Percentiles rank a stretch among this genome's conserved stretches.
phyloP scores from a whole-genome alignment of 352 stramenopile genomes.

The Globisporangium cylindrosporum region DNA sequence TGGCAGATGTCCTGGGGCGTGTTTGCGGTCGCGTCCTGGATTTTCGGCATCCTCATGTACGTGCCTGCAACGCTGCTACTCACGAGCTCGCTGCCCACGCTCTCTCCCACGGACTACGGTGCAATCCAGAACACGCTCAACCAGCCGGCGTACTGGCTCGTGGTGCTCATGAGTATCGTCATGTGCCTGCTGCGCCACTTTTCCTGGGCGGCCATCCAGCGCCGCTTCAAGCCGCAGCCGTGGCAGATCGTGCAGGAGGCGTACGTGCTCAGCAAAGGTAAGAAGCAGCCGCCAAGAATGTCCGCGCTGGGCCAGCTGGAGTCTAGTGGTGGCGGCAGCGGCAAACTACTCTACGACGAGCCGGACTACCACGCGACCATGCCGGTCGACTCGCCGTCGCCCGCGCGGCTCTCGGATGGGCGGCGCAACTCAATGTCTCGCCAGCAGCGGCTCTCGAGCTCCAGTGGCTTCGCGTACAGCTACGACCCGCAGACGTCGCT shows the following conservation, averaged over 20 bases:
- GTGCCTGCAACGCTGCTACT: slow-evolving; percentile 57
- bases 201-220: slow-evolving; percentile 67
- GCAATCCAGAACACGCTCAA: slow-evolving; percentile 73
- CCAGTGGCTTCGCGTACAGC: slow-evolving; percentile 79
- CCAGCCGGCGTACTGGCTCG: slow-evolving; percentile 67
- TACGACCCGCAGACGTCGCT: slow-evolving; percentile 76
- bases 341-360: slow-evolving; percentile 1
- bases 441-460: slow-evolving; percentile 58
- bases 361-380: neutral
- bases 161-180: slow-evolving; percentile 52
- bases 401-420: slow-evolving; percentile 4
- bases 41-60: slow-evolving; percentile 62
- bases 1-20: slow-evolving; percentile 80
- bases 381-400: neutral
- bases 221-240: slow-evolving; percentile 64
- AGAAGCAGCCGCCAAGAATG: neutral
- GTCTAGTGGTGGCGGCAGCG: neutral
- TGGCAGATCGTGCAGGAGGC: slow-evolving; percentile 85
- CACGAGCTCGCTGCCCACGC: slow-evolving; percentile 55
- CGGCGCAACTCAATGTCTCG: slow-evolving; percentile 3
- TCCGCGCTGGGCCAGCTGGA: neutral
- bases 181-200: slow-evolving; percentile 67
- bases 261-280: slow-evolving; percentile 39
- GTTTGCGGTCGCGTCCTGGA: slow-evolving; percentile 45
- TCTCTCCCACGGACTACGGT: slow-evolving; percentile 69